Evolutionary conservation across 148 eudicot species (phyloP).

Genomic region (Fagopyrum esculentum): DNA sequence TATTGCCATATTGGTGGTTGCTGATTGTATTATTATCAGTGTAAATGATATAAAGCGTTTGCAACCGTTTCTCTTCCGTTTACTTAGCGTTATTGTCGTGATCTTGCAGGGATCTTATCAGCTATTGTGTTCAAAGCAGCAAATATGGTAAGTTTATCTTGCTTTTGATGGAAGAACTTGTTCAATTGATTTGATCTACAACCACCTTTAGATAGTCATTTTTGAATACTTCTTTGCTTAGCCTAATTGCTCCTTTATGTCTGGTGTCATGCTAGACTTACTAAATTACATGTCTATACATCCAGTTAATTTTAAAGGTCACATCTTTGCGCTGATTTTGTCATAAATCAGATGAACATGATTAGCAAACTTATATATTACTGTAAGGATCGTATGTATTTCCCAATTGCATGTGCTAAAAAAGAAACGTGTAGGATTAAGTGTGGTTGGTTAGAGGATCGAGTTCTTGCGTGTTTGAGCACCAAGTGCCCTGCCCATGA

Average conservation of each 20-base stretch:
- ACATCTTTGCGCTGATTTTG: background rate
- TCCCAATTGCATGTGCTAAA: background rate
- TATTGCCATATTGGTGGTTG: background rate
- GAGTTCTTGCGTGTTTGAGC: background rate
- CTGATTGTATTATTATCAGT: background rate
- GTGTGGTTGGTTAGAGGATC: background rate
- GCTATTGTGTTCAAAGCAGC: background rate
- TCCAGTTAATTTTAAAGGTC: background rate
- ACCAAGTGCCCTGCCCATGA: background rate
- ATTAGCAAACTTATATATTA: background rate
- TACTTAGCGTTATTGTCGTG: background rate
- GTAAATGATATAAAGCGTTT: background rate
- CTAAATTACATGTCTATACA: background rate
- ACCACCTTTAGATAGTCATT: background rate
- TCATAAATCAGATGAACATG: background rate
- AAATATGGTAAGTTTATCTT: slow-evolving; percentile 1
- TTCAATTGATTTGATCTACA: background rate
- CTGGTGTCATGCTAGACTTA: background rate
- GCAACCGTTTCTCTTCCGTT: background rate
- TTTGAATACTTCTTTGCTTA: background rate
- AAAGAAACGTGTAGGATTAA: background rate
- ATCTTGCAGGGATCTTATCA: slow-evolving; percentile 5
- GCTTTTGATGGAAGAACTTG: too few relatives aligned
- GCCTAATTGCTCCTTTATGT: background rate
- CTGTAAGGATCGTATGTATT: background rate